phyloP scores from a whole-genome alignment of 2,329 filamentous ascomycete genomes.

The Didymella arachidicola region DNA sequence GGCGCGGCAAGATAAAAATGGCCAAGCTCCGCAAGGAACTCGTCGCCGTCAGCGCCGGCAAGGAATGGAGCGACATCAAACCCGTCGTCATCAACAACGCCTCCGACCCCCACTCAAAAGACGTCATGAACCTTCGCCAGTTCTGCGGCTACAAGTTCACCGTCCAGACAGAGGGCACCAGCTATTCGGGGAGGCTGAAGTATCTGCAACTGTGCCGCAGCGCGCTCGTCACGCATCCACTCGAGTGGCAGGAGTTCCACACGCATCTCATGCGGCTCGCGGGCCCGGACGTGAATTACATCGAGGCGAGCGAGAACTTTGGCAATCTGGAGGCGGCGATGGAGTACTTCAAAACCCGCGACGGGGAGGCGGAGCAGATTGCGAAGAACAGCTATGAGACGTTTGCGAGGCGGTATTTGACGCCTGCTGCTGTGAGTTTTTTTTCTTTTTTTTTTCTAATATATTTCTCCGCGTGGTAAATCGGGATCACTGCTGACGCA shows the following conservation, averaged over 20 bases:
- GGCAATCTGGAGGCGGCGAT: constrained; percentile 43
- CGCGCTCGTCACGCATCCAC: constrained; percentile 43
- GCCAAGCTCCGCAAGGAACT: constrained; percentile 40
- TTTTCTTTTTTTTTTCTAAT: no score
- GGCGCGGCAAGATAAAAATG: constrained; percentile 48
- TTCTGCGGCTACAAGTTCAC: constrained; percentile 60
- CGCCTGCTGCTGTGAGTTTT: constrained; percentile 40
- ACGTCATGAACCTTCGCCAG: constrained; percentile 45
- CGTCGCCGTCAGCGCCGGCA: constrained; percentile 39
- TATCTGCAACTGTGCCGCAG: constrained; percentile 61
- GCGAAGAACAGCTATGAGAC: constrained; percentile 44
- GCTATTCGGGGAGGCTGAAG: constrained; percentile 62
- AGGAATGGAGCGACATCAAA: constrained; percentile 45
- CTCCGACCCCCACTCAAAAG: constrained; percentile 40
- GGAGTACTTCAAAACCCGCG: constrained; percentile 43
- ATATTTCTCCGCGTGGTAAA: no score
- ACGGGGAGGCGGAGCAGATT: constrained; percentile 40
- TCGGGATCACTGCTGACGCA: not conserved
- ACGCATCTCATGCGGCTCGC: constrained; percentile 44
- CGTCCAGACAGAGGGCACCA: constrained; percentile 62
- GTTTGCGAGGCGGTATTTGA: constrained; percentile 43
- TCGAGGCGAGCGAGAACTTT: constrained; percentile 45
- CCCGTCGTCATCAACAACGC: constrained; percentile 46
- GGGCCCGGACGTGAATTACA: constrained; percentile 44
- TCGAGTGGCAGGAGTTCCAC: constrained; percentile 48